Evolutionary conservation across 768 basidiomycete genomes (phyloP).

Genomic region (Lentinula guzmanii): DNA sequence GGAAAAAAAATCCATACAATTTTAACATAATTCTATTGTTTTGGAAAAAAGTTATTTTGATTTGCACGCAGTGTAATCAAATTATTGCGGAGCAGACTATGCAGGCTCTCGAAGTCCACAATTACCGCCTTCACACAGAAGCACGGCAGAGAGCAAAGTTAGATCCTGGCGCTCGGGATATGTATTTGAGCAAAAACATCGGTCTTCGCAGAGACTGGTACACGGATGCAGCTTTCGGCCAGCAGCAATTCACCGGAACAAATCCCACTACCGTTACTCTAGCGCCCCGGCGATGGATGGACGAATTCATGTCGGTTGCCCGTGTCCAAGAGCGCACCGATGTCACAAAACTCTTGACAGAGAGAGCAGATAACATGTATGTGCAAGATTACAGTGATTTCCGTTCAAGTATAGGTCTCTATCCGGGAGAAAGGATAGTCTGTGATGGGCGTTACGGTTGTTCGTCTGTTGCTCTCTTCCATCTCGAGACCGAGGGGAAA

Average conservation of each 20-base stretch:
- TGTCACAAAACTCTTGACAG: conserved; percentile 10
- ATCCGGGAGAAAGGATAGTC: conserved; percentile 8
- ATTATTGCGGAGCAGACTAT: conserved; percentile 7
- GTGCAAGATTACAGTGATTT: conserved; percentile 21
- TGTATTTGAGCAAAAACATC: conserved; percentile 21
- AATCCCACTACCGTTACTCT: conserved; percentile 21
- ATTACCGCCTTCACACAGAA: conserved; percentile 8
- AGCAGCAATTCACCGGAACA: conserved; percentile 23
- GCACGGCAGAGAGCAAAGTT: not conserved
- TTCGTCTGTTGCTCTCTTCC: conserved; percentile 22
- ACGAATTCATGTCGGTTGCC: conserved; percentile 13
- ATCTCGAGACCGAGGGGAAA: conserved; percentile 17
- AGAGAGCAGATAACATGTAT: conserved; percentile 11
- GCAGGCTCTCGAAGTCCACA: conserved; percentile 14
- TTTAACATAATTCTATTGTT: too few relatives aligned
- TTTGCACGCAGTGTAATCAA: too few relatives aligned
- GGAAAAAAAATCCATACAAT: too few relatives aligned
- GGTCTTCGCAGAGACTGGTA: conserved; percentile 24
- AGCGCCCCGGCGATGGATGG: conserved; percentile 15
- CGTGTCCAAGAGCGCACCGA: conserved; percentile 10
- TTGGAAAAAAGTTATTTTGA: too few relatives aligned
- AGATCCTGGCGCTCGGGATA: conserved; percentile 7
- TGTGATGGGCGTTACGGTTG: conserved; percentile 17
- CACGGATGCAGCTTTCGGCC: conserved; percentile 23
- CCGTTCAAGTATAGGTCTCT: conserved; percentile 14